Conservation (phyloP, 2,329 filamentous ascomycete species). For the Zymoseptoria passerinii region DNA sequence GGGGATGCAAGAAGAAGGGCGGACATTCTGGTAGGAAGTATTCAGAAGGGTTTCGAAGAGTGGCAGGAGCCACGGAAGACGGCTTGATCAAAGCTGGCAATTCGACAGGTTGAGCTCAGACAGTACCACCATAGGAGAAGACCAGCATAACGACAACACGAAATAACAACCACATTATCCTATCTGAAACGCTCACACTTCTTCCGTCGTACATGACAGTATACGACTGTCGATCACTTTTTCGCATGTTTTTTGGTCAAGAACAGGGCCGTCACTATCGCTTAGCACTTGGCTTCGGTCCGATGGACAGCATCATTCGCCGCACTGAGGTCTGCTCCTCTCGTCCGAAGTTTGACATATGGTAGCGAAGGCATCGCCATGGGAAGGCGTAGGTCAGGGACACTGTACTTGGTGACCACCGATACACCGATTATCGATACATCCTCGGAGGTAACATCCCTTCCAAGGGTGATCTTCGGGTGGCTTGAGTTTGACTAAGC, state of each 20-base stretch:
- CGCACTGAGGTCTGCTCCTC: background rate
- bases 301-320: background rate
- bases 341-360: background rate
- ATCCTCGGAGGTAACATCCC: too few species aligned
- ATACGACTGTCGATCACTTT: background rate
- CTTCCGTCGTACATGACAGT: background rate
- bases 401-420: background rate
- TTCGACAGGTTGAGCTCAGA: background rate
- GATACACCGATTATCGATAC: too few species aligned
- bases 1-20: conserved; percentile 41
- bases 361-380: background rate
- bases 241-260: background rate
- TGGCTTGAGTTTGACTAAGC: background rate
- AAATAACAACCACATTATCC: background rate
- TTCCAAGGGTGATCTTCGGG: background rate
- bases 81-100: background rate
- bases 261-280: background rate
- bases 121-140: background rate
- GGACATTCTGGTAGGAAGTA: conserved; percentile 10
- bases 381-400: background rate
- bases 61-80: conserved; percentile 10
- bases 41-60: conserved; percentile 19
- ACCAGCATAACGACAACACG: background rate
- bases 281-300: background rate
- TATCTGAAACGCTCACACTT: background rate